Base-by-base conservation (phyloP, 1,284 basidiomycete species). In the Moniliella sp. region DNA sequence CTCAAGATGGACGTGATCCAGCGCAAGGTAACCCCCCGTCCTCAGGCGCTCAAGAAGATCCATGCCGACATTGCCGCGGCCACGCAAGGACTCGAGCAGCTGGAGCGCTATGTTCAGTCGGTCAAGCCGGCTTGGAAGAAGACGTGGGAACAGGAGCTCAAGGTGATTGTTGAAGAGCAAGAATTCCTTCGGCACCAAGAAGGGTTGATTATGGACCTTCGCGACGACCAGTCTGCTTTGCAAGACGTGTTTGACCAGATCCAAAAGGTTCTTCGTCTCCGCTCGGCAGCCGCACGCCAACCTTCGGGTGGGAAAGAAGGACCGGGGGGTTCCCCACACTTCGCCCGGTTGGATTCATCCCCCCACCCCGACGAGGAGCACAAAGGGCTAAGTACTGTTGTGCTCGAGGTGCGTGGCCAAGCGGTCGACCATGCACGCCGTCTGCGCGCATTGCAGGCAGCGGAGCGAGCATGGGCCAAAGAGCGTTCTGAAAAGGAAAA, bases 121-220 rank as follows among this genome's bases (percentile, higher is more conserved):
- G 73, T 91, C 49, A 84, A 80, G 54, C 84, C 88, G 30, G 80
- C 80, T 68, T 97, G 88, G 88, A 83, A 88, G 66, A 83, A 88
- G 68, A 93, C 86, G 15, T 97, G 88, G 88, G 80, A 81, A 49
- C 74, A 79, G 50, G 88, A 97, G 65, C 63, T 97, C 57, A 78
- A 83, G 65, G 81, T 83, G 46, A 86, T 97, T 39, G 79, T 94
- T 28, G 86, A 93, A 60, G 88, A 97, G 62, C 88, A 97, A 60
- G 79, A 86, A 48, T 78, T 91, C 65, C 66, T 94, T 33, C 75
- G 57, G 34, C 51, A 57, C 39, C 52, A 59, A 36, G 55, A 57
- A 23, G 48, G 55, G 2, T 30, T 59, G 11, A 32, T 59, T 3
- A 40, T 39, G 14, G 56, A 59, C 30, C 34, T 59, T 25, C 36